phyloP scores from a whole-genome alignment of 768 basidiomycete genomes.

The Mycena albidolilacea region DNA sequence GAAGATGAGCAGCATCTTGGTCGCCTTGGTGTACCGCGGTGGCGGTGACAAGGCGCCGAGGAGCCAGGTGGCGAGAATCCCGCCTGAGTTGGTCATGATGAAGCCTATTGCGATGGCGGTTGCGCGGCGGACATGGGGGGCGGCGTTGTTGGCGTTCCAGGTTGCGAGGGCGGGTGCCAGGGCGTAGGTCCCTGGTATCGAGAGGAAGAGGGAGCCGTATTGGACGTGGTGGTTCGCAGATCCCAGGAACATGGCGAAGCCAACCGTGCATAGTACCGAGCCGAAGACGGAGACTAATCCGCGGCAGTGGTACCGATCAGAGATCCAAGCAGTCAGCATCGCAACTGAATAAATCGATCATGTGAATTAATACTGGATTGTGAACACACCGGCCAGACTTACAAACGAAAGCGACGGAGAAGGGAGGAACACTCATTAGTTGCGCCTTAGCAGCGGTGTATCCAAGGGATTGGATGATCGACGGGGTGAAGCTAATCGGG shows the following conservation, averaged over 20 bases:
- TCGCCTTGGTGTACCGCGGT: conserved; percentile 55
- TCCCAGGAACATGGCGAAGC: conserved; percentile 58
- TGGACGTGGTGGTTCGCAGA: conserved; percentile 49
- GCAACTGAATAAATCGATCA: conserved; percentile 38
- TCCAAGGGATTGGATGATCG: conserved; percentile 67
- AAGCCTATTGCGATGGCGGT: conserved; percentile 61
- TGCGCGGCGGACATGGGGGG: conserved; percentile 63
- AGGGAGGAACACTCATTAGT: conserved; percentile 64
- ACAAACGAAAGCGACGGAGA: conserved; percentile 53
- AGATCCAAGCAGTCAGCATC: conserved; percentile 42
- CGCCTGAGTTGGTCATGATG: conserved; percentile 59
- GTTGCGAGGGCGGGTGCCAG: conserved; percentile 57
- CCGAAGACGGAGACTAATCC: conserved; percentile 48
- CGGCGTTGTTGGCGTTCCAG: conserved; percentile 68
- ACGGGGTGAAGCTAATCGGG: conserved; percentile 66
- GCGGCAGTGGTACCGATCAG: conserved; percentile 47
- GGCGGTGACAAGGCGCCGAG: conserved; percentile 54
- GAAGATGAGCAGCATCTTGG: conserved; percentile 43
- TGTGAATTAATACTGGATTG: neutral
- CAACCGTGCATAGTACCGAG: conserved; percentile 51
- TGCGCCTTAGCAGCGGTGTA: conserved; percentile 61
- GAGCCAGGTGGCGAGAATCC: conserved; percentile 61
- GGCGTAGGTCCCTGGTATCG: conserved; percentile 57
- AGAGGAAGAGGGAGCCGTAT: conserved; percentile 65
- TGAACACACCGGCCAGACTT: conserved; percentile 1